phyloP scores from a whole-genome alignment of 75 land plant species.

The Gnetum montanum region DNA sequence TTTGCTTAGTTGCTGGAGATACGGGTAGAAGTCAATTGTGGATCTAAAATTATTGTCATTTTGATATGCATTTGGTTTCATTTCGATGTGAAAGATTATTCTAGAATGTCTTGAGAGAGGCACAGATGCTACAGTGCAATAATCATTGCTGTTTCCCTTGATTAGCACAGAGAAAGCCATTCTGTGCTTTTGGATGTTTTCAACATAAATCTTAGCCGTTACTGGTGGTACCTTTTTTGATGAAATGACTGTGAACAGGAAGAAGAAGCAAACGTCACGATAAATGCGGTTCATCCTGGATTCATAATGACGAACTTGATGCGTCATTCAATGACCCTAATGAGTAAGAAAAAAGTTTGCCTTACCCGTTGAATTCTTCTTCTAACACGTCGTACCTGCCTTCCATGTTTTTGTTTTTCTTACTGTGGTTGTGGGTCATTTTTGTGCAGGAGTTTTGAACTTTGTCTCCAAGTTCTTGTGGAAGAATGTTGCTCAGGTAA shows the following conservation, averaged over 20 bases:
- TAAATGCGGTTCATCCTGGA: conserved; percentile 52
- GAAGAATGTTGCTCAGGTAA: conserved; percentile 11
- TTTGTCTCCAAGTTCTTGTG: conserved; percentile 4
- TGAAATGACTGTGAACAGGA: conserved; percentile 19
- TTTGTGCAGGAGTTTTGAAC: conserved; percentile 6
- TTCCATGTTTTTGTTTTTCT: too few species aligned
- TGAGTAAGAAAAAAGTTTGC: conserved; percentile 28
- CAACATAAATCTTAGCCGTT: neutral
- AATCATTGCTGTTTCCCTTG: neutral
- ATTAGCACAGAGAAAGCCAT: neutral
- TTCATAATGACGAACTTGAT: conserved; percentile 48
- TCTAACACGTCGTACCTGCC: conserved; percentile 2
- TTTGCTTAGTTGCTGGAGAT: too few species aligned
- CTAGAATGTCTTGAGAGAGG: too few species aligned
- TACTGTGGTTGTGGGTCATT: neutral
- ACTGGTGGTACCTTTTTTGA: neutral
- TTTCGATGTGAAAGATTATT: too few species aligned
- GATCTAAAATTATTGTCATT: too few species aligned
- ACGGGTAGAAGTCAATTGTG: too few species aligned
- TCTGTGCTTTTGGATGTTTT: neutral
- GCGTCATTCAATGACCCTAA: conserved; percentile 16
- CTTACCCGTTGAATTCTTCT: neutral
- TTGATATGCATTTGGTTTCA: too few species aligned
- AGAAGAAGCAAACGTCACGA: conserved; percentile 40
- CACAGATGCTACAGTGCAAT: too few species aligned